Conservation (phyloP, 306 rosid genomes). For the Malus sieversii region DNA sequence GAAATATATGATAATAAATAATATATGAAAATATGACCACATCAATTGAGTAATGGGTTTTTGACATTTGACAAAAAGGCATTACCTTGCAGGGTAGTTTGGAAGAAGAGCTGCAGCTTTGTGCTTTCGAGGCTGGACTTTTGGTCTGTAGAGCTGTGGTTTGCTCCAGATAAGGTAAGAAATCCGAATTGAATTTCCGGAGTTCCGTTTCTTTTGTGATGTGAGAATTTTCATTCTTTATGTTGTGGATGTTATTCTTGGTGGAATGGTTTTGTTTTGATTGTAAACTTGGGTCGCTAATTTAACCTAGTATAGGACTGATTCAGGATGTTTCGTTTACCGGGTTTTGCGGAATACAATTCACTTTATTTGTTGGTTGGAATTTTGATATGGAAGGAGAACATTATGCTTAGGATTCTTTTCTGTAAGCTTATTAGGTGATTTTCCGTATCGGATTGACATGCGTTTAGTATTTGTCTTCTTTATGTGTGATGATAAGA, state of each 20-base stretch:
- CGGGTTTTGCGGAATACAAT: background rate
- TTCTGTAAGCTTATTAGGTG: background rate
- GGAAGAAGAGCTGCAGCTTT: background rate
- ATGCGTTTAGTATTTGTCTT: background rate
- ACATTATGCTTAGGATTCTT: background rate
- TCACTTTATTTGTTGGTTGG: background rate
- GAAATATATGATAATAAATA: no score
- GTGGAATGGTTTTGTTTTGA: background rate
- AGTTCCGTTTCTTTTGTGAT: background rate
- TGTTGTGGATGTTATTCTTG: background rate
- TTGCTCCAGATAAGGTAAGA: slow-evolving; percentile 56
- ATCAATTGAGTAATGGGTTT: background rate
- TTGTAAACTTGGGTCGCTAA: background rate
- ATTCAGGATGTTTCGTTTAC: background rate
- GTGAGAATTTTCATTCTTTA: background rate
- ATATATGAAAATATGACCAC: no score
- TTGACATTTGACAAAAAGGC: background rate
- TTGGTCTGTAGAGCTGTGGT: slow-evolving; percentile 10
- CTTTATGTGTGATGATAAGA: background rate
- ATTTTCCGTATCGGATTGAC: background rate
- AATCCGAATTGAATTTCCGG: slow-evolving; percentile 12
- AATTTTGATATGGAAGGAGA: background rate
- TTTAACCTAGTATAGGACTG: background rate
- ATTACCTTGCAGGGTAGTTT: background rate
- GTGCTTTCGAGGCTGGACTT: slow-evolving; percentile 29